Evolutionary conservation across 345 rosid genomes (phyloP), one percentile per base, ranked within the genome.

Genomic region (Pistacia integerrima): DNA sequence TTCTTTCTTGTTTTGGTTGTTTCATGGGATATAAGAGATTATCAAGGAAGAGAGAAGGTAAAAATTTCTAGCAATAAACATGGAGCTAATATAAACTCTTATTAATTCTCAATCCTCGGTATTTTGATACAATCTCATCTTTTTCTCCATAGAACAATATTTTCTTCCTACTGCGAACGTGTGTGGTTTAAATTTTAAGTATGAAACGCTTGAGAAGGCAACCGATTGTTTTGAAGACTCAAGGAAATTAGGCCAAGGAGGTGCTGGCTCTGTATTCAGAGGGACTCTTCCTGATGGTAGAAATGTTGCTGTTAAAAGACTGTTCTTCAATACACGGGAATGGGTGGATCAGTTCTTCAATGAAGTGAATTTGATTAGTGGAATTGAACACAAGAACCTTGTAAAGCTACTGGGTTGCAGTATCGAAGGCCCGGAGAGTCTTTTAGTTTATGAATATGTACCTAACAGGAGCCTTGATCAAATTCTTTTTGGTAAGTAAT

Each of bases 341-440:
- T 90, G 97, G 94, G 97, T 82, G 11, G 97, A 91, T 79, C 88
- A 89, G 49, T 93, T 93, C 90, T 93, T 90, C 75, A 92, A 92
- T 59, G 97, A 93, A 82, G 93, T 92, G 41, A 89, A 92, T 77
- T 63, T 89, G 78, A 93, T 90, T 71, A 90, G 85, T 20, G 87
- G 88, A 54, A 85, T 90, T 68, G 83, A 86, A 64, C 97, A 93
- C 83, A 74, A 82, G 81, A 90, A 90, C 83, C 87, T 93, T 46
- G 92, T 92, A 28, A 84, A 77, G 68, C 90, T 93, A 28, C 75
- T 93, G 68, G 98, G 98, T 25, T 93, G 98, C 78, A 90, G 94
- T 81, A 90, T 91, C 22, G 94, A 91, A 88, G 98, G 98, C 52
- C 97, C 94, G 0, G 92, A 91, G 56, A 90, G 98, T 83, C 92